phyloP scores from a whole-genome alignment of 208 protist genomes.

The Acanthamoeba castellanii region DNA sequence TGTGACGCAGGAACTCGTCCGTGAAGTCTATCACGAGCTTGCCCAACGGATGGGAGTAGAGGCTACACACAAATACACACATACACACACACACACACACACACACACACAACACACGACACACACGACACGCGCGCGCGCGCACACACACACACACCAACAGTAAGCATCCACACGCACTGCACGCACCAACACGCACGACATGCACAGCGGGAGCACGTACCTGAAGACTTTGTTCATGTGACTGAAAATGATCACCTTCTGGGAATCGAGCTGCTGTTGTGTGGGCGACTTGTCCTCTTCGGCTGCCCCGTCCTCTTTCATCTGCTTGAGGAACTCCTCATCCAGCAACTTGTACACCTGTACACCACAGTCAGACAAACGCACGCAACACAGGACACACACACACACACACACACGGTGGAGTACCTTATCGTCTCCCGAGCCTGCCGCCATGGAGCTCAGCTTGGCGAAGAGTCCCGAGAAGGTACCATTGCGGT shows the following conservation, averaged over 20 bases:
- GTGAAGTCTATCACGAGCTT: constrained; percentile 44
- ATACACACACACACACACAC: too few relatives aligned
- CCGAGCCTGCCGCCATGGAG: constrained; percentile 10
- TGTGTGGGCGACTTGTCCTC: neutral
- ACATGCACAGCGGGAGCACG: neutral
- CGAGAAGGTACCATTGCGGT: neutral
- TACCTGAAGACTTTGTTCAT: constrained; percentile 53
- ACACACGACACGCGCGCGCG: too few relatives aligned
- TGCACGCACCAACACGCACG: too few relatives aligned
- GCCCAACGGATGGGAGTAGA: constrained; percentile 24
- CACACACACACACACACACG: neutral
- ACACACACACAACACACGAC: too few relatives aligned
- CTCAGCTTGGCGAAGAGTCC: constrained; percentile 51
- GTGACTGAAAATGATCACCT: constrained; percentile 5
- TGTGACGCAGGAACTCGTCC: constrained; percentile 21
- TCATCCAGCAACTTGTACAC: neutral
- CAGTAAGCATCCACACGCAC: too few relatives aligned
- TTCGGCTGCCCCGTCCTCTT: neutral
- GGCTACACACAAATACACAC: neutral
- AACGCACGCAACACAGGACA: neutral
- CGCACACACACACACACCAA: too few relatives aligned
- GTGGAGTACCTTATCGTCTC: constrained; percentile 5
- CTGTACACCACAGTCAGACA: neutral
- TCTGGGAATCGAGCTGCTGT: constrained; percentile 42
- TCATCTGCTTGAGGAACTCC: constrained; percentile 24